Evolutionary conservation across 1,284 basidiomycete genomes (phyloP), one percentile per base, ranked within the genome.

Genomic region (Rhodotorula sp.): DNA sequence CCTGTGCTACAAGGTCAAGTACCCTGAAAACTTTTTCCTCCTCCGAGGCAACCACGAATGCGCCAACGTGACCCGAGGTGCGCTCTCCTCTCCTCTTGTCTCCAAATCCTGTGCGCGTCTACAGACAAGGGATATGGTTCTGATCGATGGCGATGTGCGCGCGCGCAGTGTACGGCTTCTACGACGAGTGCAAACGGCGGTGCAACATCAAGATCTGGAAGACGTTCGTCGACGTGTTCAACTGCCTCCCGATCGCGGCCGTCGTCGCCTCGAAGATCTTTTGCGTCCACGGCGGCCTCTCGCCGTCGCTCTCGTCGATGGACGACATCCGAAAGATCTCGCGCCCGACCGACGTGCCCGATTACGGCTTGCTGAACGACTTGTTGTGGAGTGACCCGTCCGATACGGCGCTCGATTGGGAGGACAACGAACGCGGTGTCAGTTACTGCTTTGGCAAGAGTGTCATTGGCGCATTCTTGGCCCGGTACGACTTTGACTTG

Each of bases 131-230:
- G 37, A 42, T 42, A 12, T 42, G 37, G 37, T 42, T 42, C 37
- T 42, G 37, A 42, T 42, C 37, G 2, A 42, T 8, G 14, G 7
- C 2, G 37, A 42, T 10, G 30, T 51, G 51, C 37, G 14, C 49
- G 18, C 56, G 15, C 15, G 51, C 80, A 94, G 95, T 99, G 42
- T 99, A 99, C 80, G 95, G 95, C 54, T 99, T 99, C 83, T 99
- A 99, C 82, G 95, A 99, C 83, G 95, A 99, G 84, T 99, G 96
- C 86, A 99, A 99, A 84, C 89, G 96, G 79, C 88, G 96, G 77
- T 95, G 93, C 85, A 98, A 97, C 82, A 95, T 99, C 86, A 99
- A 99, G 85, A 95, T 93, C 53, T 99, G 96, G 96, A 99, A 98
- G 84, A 95, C 94, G 20, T 99, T 99, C 81, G 93, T 98, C 81